These are phyloP conservation scores for Wickerhamiella kurtzmanii DNA, from an alignment of 805 yeast genomes.

Conservation along the genomic window DNA sequence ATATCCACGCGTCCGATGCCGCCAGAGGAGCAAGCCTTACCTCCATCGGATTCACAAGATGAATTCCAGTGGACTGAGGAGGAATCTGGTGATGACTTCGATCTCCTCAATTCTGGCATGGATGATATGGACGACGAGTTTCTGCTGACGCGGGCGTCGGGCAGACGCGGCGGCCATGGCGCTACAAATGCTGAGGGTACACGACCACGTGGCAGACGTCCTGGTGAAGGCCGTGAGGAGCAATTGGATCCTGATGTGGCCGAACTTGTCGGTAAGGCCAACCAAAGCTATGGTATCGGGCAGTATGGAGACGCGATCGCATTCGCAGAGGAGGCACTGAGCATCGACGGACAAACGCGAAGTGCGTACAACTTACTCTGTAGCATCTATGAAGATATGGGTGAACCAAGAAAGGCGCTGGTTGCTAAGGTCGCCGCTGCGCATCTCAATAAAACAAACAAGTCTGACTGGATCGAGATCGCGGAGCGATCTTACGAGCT, in stretches of 20 bases:
- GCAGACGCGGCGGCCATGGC: conserved; percentile 1
- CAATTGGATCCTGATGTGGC: conserved; percentile 18
- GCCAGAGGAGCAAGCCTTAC: too few species aligned
- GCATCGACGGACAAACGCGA: conserved; percentile 20
- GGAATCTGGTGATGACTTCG: conserved; percentile 33
- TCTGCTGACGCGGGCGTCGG: conserved; percentile 1
- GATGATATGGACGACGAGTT: conserved; percentile 4
- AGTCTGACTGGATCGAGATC: conserved; percentile 72
- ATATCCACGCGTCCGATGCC: too few species aligned
- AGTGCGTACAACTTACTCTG: conserved; percentile 23
- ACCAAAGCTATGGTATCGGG: conserved; percentile 13
- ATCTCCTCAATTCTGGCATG: neutral
- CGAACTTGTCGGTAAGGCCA: conserved; percentile 17
- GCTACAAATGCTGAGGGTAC: neutral
- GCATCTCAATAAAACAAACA: conserved; percentile 56
- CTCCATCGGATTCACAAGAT: neutral
- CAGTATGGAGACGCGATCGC: conserved; percentile 21
- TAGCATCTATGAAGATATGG: conserved; percentile 37
- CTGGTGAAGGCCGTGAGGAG: conserved; percentile 13
- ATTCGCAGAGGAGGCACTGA: conserved; percentile 23
- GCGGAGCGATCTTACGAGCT: conserved; percentile 70
- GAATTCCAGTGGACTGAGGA: conserved; percentile 28
- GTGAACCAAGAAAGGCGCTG: conserved; percentile 25
- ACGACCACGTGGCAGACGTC: neutral
- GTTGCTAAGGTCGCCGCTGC: conserved; percentile 38